Base-by-base conservation (phyloP, 2,329 filamentous ascomycete genomes). In the Parasarocladium wereldwijsianum region DNA sequence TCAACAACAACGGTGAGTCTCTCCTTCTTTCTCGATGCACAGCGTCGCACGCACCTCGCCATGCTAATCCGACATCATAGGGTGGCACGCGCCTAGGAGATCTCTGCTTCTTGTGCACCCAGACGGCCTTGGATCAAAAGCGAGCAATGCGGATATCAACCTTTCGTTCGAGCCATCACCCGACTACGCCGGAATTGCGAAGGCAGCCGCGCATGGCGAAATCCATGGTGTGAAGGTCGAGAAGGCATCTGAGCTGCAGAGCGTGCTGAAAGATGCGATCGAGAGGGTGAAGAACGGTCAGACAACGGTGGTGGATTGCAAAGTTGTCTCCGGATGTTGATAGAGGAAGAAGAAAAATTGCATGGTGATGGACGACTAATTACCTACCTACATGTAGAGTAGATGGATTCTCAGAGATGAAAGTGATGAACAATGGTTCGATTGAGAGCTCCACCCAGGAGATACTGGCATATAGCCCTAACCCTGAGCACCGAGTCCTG, bases 71-170 rank as follows among this genome's bases (percentile, higher is more conserved):
- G 12, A 12, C 27, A 13, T 12, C 15, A 4, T 45, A 53, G 65
- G 66, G 23, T 74, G 68, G 68, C 71, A 75, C 40, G 68, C 70
- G 1, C 70, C 70, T 4, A 57, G 68, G 3, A 59, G 58, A 21
- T 73, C 67, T 1, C 47, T 70, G 24, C 48, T 68, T 3, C 54
- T 74, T 9, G 68, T 74, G 1, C 69, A 74, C 36, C 69, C 70
- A 1, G 52, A 72, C 4, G 70, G 69, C 0, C 44, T 63, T 3
- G 68, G 62, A 2, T 62, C 67, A 16, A 55, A 49, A 40, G 64
- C 65, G 1, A 63, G 56, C n/a, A 72, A 72, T 43, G 66, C 70
- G 34, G 70, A 74, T 43, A 62, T 73, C 38, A 73, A 72, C 41
- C 72, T 74, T 37, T 67, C 64, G 1, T 72, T 75, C 36, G 55